Conservation (phyloP, 2,329 filamentous ascomycete species). For the Ophiostoma tasmaniense region DNA sequence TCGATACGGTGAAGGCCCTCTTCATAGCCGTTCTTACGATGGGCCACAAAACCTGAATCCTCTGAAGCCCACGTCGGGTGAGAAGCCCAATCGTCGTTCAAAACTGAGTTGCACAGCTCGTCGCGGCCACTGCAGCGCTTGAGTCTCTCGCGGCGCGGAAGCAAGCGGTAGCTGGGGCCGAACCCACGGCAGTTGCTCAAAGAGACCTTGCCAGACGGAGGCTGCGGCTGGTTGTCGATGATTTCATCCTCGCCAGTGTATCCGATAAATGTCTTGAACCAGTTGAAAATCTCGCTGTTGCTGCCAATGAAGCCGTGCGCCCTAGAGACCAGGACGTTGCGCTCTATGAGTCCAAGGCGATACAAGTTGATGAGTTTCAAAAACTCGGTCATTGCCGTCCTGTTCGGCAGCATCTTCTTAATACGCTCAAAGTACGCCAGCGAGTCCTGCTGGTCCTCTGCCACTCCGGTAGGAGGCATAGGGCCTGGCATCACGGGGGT, state of each 20-base stretch:
- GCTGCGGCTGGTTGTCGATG: constrained; percentile 68
- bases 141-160: constrained; percentile 79
- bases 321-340: constrained; percentile 71
- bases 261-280: constrained; percentile 77
- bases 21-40: constrained; percentile 92
- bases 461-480: constrained; percentile 63
- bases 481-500: constrained; percentile 84
- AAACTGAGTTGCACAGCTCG: constrained; percentile 82
- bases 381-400: constrained; percentile 89
- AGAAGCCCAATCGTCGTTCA: constrained; percentile 98
- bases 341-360: constrained; percentile 85
- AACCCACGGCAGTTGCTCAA: constrained; percentile 92
- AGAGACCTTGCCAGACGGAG: constrained; percentile 74
- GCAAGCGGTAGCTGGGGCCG: constrained; percentile 85
- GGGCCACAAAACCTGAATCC: constrained; percentile 93
- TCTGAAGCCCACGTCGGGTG: constrained; percentile 98
- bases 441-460: constrained; percentile 74
- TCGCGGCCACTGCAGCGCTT: constrained; percentile 91
- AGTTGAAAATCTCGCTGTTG: constrained; percentile 80
- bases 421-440: constrained; percentile 91
- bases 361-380: constrained; percentile 94
- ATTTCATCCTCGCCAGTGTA: constrained; percentile 69
- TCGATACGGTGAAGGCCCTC: constrained; percentile 93
- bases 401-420: constrained; percentile 92
- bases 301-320: constrained; percentile 78